Evolutionary conservation across 768 basidiomycete genomes (phyloP).

Genomic region (Rhodotorula sphaerocarpa): DNA sequence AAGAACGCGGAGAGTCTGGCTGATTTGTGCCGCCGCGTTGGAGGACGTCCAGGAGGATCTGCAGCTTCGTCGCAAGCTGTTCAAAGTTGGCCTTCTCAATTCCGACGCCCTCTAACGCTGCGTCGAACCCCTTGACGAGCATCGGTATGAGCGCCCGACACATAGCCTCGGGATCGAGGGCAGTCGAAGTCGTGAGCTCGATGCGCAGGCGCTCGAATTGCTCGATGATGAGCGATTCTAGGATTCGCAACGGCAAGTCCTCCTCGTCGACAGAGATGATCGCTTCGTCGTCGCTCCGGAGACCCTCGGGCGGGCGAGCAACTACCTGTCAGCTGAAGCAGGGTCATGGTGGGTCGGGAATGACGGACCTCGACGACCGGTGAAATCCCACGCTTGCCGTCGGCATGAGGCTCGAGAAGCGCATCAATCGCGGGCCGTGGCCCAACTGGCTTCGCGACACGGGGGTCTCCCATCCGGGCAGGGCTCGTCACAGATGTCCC

Average conservation of each 20-base stretch:
- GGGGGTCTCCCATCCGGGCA: conserved; percentile 13
- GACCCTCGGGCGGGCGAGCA: too few species aligned
- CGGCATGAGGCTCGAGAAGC: not conserved
- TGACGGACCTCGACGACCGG: not conserved
- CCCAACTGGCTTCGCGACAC: conserved; percentile 1
- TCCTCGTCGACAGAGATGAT: conserved; percentile 3
- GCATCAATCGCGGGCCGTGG: conserved; percentile 5
- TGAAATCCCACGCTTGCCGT: not conserved
- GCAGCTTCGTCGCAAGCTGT: too few species aligned
- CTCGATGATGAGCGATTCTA: conserved; percentile 16
- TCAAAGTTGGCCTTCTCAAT: too few species aligned
- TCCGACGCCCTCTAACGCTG: too few species aligned
- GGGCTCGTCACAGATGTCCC: too few species aligned
- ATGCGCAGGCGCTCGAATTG: conserved; percentile 15
- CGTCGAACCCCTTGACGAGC: too few species aligned
- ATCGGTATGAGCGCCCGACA: too few species aligned
- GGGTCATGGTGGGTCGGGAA: too few species aligned
- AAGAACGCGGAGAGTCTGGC: too few species aligned
- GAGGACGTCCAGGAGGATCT: too few species aligned
- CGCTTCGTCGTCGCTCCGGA: not conserved
- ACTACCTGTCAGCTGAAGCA: too few species aligned
- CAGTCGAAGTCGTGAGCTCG: conserved; percentile 1
- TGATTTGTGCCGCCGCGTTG: too few species aligned
- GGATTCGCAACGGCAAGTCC: conserved; percentile 19
- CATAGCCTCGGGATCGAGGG: not conserved